Base-by-base conservation (phyloP, 1,139 yeast genomes). In the Hansenula sp. region DNA sequence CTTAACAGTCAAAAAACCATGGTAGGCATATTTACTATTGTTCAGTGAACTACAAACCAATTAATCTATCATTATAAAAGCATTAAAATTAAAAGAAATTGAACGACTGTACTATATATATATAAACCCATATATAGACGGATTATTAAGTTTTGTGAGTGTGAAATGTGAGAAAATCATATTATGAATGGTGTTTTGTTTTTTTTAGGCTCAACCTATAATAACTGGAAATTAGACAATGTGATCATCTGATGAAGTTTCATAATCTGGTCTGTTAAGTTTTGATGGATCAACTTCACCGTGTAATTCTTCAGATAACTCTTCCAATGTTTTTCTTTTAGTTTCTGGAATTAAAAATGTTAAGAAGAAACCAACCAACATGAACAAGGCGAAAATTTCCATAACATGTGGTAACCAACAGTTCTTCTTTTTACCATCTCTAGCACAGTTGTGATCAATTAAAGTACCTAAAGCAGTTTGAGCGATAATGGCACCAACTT, bases 401-500 rank as follows among this genome's bases (percentile, higher is more conserved):
- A 89, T 86, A 52, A 88, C 95, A 59, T 88, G 96, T 44, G 89
- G 87, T 63, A 88, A 77, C 82, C 78, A 88, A 79, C 96, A 88
- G 70, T 81, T 79, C 42, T 60, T 58, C 32, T 56, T 44, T 41
- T 65, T 61, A 46, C 75, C 64, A 48, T 72, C 74, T 39, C 72
- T 68, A 37, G 84, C 68, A 79, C 96, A 88, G 54, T 79, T 76
- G 67, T 84, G 91, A 73, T 84, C 73, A 48, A 84, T 76, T 59
- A 88, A 77, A 52, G 95, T 87, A 74, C 96, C 96, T 57, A 89
- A 67, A 65, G 86, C 84, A 50, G 95, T 84, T 71, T 90, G 94
- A 33, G 98, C 98, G 70, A 93, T 79, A 56, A 93, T 88, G 49
- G 99, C 98, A 73, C 99, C 99, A 54, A 87, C 74, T 72, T 93